Base-by-base conservation (phyloP, 139 green algal species). In the Parachlorella kessleri region DNA sequence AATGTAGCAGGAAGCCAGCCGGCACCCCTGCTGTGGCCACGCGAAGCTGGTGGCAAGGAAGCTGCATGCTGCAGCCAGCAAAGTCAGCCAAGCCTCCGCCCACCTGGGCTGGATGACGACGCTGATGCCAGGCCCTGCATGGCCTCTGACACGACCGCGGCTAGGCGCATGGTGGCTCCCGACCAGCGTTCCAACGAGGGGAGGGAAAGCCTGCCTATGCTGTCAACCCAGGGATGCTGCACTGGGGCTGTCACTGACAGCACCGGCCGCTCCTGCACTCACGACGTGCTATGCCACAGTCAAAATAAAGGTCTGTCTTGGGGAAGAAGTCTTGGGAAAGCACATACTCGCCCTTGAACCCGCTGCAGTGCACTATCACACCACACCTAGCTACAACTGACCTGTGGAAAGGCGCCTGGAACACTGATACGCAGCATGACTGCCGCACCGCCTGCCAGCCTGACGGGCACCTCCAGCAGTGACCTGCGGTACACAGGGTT, bases 141-240 rank as follows among this genome's bases (percentile, higher is more conserved):
- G 2, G 86, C 84, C 39, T 91, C 84, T 23, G 55, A 55, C 24
- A 91, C 86, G 9, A 91, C 87, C 3, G 76, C 37, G 3, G 81
- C 82, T 30, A 91, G 85, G 0, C 76, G 54, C 6, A 68, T 48
- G n/a, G 37, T 71, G 38, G 66, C 23, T 23, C 54, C 35, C 0
- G 30, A 55, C 83, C 83, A 88, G n/a, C 59, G 40, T 14, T 81
- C 65, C 37, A 88, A 73, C 59, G 55, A 23, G 21, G 83, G 75
- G 63, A 81, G 77, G 32, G 55, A 66, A 36, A 83, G 77, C n/a
- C 76, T 76, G 53, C 87, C 87, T 23, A 80, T 74, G 33, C 59
- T 5, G 70, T 91, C 84, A 28, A 94, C 86, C 41, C 76, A 84
- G 10, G 86, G 86, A 72, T 93, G 84, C 30, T 80, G 81, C 26